Evolutionary conservation across 768 basidiomycete genomes (phyloP).

Genomic region (Amanita pseudoporphyria): DNA sequence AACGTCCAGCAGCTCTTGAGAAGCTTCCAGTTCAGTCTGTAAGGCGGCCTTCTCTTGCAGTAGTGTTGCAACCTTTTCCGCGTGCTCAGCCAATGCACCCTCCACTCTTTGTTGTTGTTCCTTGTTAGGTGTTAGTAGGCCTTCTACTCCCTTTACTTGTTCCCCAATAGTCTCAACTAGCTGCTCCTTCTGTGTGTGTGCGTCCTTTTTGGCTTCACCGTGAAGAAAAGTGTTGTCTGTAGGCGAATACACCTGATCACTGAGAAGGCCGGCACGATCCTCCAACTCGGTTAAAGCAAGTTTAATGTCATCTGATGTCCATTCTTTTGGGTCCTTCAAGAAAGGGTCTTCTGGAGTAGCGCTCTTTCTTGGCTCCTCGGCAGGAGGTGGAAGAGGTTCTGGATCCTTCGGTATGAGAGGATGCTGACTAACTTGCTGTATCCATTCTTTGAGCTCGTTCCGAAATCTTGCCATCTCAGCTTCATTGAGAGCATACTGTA

Average conservation of each 20-base stretch:
- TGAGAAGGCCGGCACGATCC: slow-evolving; percentile 2
- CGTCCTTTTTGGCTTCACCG: slow-evolving; percentile 58
- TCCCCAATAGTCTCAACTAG: background rate
- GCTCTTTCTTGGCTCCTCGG: background rate
- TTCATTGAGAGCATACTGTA: slow-evolving; percentile 13
- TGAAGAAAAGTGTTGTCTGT: slow-evolving; percentile 27
- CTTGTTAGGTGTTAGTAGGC: background rate
- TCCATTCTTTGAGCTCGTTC: slow-evolving; percentile 23
- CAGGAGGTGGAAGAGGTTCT: slow-evolving; percentile 1
- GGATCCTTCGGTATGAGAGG: slow-evolving; percentile 9
- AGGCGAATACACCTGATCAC: slow-evolving; percentile 14
- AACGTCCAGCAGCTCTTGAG: background rate
- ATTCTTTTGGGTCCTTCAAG: slow-evolving; percentile 10
- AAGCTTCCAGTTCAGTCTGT: background rate
- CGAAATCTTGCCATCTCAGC: slow-evolving; percentile 18
- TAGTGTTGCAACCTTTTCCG: slow-evolving; percentile 1
- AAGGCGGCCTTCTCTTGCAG: slow-evolving; percentile 2
- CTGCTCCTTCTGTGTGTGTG: slow-evolving; percentile 20
- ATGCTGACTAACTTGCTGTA: slow-evolving; percentile 16
- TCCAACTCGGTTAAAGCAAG: slow-evolving; percentile 11
- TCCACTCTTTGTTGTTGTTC: background rate
- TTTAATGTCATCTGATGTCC: slow-evolving; percentile 18
- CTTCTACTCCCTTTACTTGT: background rate
- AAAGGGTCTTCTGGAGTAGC: slow-evolving; percentile 3
- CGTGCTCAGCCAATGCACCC: background rate